Evolutionary conservation across 2,329 filamentous ascomycete species (phyloP).

Genomic region (Neofusicoccum ribis): DNA sequence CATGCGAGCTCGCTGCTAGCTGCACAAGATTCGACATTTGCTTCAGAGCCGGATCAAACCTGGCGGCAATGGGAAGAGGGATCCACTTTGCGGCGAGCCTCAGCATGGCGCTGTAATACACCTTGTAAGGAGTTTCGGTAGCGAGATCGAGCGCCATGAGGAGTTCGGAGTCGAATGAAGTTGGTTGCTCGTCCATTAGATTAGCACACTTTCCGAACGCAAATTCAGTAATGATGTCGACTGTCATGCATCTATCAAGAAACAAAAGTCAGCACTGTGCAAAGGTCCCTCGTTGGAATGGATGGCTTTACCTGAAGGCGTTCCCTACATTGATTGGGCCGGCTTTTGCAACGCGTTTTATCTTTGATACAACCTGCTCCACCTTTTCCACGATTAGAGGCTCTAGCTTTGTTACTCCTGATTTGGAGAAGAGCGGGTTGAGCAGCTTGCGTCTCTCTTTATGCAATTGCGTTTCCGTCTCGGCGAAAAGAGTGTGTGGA

Average conservation of each 20-base stretch:
- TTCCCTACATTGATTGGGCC: conserved; percentile 21
- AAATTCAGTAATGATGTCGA: conserved; percentile 26
- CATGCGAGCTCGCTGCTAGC: not conserved
- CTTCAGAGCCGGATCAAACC: not conserved
- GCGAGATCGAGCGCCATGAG: not conserved
- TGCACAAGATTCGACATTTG: not conserved
- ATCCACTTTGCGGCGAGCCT: not conserved
- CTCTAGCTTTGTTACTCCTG: conserved; percentile 17
- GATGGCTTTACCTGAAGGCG: not conserved
- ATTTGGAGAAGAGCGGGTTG: conserved; percentile 20
- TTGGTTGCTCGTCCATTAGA: conserved; percentile 23
- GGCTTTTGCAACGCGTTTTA: conserved; percentile 11
- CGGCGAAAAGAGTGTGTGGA: conserved; percentile 6
- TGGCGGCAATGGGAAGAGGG: not conserved
- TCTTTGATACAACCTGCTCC: conserved; percentile 13
- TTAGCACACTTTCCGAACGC: conserved; percentile 24
- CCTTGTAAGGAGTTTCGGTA: not conserved
- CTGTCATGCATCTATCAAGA: conserved; percentile 21
- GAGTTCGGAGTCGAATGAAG: not conserved
- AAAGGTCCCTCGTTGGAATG: too few relatives aligned
- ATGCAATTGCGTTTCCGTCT: conserved; percentile 23
- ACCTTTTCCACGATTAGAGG: conserved; percentile 14
- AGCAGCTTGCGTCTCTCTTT: conserved; percentile 22
- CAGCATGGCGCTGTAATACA: not conserved
- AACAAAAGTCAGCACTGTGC: too few relatives aligned